phyloP scores from a whole-genome alignment of 306 rosid species.

The Lathyrus oleraceus region DNA sequence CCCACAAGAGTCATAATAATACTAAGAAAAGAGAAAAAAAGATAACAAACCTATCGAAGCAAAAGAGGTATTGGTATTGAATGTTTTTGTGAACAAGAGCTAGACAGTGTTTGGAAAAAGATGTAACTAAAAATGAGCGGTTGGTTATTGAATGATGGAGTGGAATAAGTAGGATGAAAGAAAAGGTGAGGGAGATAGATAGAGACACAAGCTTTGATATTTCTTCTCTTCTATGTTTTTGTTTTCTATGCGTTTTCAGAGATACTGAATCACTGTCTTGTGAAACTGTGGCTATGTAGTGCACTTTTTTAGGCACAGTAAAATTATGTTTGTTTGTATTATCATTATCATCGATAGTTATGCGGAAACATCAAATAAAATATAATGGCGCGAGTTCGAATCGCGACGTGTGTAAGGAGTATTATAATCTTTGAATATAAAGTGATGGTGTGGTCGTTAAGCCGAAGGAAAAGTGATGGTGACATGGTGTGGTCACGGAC shows the following conservation, averaged over 20 bases:
- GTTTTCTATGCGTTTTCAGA: conserved; percentile 6
- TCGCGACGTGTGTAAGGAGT: no score
- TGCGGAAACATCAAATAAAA: no score
- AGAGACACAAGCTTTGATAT: conserved; percentile 35
- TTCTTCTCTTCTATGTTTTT: conserved; percentile 10
- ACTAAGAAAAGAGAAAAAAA: conserved; percentile 8
- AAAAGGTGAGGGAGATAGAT: conserved; percentile 41
- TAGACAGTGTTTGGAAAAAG: conserved; percentile 9
- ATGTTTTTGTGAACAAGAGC: neutral
- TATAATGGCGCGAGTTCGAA: no score
- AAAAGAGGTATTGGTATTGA: neutral
- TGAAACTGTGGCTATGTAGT: neutral
- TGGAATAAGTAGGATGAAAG: conserved; percentile 56
- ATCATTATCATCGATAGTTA: no score
- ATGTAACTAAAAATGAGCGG: conserved; percentile 12
- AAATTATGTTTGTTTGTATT: neutral
- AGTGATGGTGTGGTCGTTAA: conserved; percentile 30
- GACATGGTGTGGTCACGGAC: conserved; percentile 27
- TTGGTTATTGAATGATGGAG: conserved; percentile 55
- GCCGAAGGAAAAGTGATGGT: neutral
- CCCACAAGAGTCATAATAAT: conserved; percentile 12
- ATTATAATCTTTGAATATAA: neutral
- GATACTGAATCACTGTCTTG: neutral
- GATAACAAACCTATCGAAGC: conserved; percentile 27
- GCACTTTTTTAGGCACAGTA: neutral